These are phyloP conservation scores for Fibroporia radiculosa DNA, from an alignment of 768 basidiomycete genomes.

Conservation along the genomic window DNA sequence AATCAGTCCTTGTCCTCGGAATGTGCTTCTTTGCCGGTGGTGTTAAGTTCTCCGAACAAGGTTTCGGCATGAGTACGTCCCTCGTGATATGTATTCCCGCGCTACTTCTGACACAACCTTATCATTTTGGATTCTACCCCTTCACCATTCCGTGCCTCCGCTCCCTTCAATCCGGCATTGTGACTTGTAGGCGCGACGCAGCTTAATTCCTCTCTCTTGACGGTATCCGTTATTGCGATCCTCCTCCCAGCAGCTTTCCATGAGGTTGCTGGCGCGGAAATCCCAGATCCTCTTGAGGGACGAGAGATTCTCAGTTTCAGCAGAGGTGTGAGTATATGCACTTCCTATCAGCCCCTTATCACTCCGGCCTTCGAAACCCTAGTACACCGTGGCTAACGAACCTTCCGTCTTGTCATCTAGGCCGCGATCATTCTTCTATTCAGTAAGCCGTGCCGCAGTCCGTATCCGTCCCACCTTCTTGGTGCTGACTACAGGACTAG, in stretches of 20 bases:
- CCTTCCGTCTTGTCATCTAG: conserved; percentile 17
- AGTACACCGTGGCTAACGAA: not conserved
- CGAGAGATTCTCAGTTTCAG: conserved; percentile 41
- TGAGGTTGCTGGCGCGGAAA: conserved; percentile 30
- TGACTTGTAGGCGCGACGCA: conserved; percentile 44
- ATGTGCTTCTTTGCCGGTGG: conserved; percentile 92
- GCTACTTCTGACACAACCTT: not conserved
- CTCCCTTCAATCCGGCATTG: not conserved
- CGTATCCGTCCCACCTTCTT: not conserved
- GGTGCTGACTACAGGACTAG: conserved; percentile 20
- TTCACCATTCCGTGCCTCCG: not conserved
- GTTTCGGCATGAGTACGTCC: conserved; percentile 61
- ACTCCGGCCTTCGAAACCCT: not conserved
- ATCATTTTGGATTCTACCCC: not conserved
- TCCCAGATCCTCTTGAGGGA: conserved; percentile 27
- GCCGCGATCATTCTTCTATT: conserved; percentile 46
- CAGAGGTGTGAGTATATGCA: conserved; percentile 33
- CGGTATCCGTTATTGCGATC: conserved; percentile 72
- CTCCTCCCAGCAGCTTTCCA: conserved; percentile 79
- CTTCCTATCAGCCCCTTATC: not conserved
- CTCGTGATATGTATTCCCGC: not conserved
- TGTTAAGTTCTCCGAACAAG: conserved; percentile 70
- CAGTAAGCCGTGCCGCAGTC: conserved; percentile 27
- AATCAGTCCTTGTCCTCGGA: conserved; percentile 51
- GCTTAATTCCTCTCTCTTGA: conserved; percentile 67